phyloP scores from a whole-genome alignment of 2,329 filamentous ascomycete species.

The Colletotrichum truncatum region DNA sequence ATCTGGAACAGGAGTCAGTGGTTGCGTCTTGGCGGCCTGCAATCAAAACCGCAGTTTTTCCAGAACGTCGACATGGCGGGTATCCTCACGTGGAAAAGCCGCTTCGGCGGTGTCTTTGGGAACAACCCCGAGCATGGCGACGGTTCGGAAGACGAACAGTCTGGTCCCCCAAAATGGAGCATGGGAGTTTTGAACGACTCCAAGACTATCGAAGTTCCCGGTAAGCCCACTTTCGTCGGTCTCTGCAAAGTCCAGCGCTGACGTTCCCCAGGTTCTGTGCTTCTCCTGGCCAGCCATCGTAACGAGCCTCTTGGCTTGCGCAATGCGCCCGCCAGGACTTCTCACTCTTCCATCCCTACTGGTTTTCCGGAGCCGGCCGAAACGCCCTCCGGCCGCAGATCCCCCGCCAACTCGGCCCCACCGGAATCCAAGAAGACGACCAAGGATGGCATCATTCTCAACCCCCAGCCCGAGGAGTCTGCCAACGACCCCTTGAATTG shows the following conservation, averaged over 20 bases:
- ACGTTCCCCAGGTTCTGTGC: conserved; percentile 60
- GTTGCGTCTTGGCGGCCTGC: background rate
- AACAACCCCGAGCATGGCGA: conserved; percentile 9
- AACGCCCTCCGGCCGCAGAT: conserved; percentile 23
- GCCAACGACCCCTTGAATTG: conserved; percentile 94
- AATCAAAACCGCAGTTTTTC: background rate
- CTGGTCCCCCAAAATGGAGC: conserved; percentile 57
- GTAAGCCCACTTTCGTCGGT: conserved; percentile 53
- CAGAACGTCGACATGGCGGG: conserved; percentile 1
- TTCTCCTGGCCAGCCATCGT: conserved; percentile 62
- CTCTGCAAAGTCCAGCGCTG: background rate
- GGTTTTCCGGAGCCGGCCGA: conserved; percentile 42
- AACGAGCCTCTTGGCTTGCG: conserved; percentile 69
- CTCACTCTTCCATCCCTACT: conserved; percentile 64
- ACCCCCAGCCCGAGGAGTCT: conserved; percentile 92
- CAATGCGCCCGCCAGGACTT: conserved; percentile 65
- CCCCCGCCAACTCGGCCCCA: conserved; percentile 16
- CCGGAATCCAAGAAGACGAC: conserved; percentile 75
- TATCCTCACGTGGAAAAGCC: conserved; percentile 14
- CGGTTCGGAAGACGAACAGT: background rate
- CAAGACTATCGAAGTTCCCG: conserved; percentile 86
- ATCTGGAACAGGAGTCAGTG: background rate
- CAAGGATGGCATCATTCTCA: conserved; percentile 84
- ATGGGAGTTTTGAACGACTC: conserved; percentile 87
- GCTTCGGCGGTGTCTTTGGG: conserved; percentile 28